Percentiles rank a stretch among this genome's conserved stretches.
These are phyloP conservation scores for Grifola frondosa DNA, from an alignment of 1,284 basidiomycete species.

Conservation along the genomic window DNA sequence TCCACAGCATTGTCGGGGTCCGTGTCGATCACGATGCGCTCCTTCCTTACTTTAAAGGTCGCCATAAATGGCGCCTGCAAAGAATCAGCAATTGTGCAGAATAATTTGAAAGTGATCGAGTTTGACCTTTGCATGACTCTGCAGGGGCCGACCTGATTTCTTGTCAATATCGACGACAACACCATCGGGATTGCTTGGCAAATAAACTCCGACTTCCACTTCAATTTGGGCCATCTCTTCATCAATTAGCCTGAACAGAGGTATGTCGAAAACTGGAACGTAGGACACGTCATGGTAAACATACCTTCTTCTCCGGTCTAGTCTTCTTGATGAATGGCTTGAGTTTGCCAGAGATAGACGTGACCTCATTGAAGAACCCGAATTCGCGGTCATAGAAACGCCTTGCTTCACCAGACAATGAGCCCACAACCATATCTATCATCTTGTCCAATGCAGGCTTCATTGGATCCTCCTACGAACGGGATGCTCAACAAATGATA, in stretches of 20 bases:
- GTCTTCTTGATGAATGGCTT: slow-evolving; percentile 96
- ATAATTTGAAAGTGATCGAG: not conserved
- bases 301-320: slow-evolving; percentile 96
- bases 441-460: slow-evolving; percentile 93
- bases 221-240: slow-evolving; percentile 98
- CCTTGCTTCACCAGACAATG: slow-evolving; percentile 89
- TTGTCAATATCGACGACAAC: slow-evolving; percentile 96
- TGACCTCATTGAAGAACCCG: slow-evolving; percentile 94
- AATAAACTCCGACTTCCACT: slow-evolving; percentile 92
- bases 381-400: slow-evolving; percentile 96
- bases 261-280: not conserved
- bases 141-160: slow-evolving; percentile 92
- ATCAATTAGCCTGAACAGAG: slow-evolving; percentile 84
- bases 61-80: slow-evolving; percentile 98
- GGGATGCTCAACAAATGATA: not conserved
- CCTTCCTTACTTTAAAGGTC: slow-evolving; percentile 96
- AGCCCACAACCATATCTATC: slow-evolving; percentile 79
- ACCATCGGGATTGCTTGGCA: slow-evolving; percentile 98
- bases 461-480: slow-evolving; percentile 82
- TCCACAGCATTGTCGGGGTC: slow-evolving; percentile 71
- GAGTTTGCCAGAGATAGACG: slow-evolving; percentile 96
- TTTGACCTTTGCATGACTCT: slow-evolving; percentile 92
- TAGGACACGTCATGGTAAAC: not conserved
- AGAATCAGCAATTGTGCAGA: not conserved
- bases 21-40: slow-evolving; percentile 58